Base-by-base conservation (phyloP, 1,284 basidiomycete species). In the Melampsora abietis-canadensis region DNA sequence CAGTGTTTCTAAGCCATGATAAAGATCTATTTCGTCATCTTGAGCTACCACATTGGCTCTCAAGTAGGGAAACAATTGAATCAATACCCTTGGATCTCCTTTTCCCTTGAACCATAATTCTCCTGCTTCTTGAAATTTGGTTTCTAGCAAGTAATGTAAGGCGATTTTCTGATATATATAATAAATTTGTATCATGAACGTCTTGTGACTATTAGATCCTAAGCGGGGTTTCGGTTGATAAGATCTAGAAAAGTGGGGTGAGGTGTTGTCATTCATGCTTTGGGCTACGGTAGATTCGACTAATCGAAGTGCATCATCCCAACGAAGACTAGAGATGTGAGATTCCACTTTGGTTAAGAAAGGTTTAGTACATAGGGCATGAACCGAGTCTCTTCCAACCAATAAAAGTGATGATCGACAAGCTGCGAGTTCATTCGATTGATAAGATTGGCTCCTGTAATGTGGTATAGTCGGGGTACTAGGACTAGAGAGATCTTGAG, bases 141-240 rank as follows among this genome's bases (percentile, higher is more conserved):
- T 91, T 80, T 90, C 88, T 21, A 83, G 81, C 77, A 92, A 85
- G 77, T 87, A 87, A 80, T 87, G 86, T 80, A 90, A 90, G 24
- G 89, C 91, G 75, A 92, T 85, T 63, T 87, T 86, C 80, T 91
- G 89, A 80, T 90, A 90, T 48, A 91, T 85, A 79, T 92, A 92
- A 77, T 84, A 84, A 54, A 91, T 81, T 78, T 89, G 88, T 62
- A 90, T 78, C 17, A 66, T 27, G 37, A 57, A 21, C 46, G 37
- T 24, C 54, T 48, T 34, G 37, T 30, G 37, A 40, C 6, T 10
- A 7, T 4, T 40, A 40, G 37, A 40, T 12, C 7, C 61, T 63
- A 2, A 66, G 62, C 30, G 31, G n/a, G 17, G 15, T 17, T 15
- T 46, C 14, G 68, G 48, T 24, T 51, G 67, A 54, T 48, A 76